A percentile compares a stretch with the other conserved stretches of the same genome.
These are phyloP conservation scores for Geotrichum fermentans DNA, from an alignment of 1,139 yeast genomes.

Conservation along the genomic window DNA sequence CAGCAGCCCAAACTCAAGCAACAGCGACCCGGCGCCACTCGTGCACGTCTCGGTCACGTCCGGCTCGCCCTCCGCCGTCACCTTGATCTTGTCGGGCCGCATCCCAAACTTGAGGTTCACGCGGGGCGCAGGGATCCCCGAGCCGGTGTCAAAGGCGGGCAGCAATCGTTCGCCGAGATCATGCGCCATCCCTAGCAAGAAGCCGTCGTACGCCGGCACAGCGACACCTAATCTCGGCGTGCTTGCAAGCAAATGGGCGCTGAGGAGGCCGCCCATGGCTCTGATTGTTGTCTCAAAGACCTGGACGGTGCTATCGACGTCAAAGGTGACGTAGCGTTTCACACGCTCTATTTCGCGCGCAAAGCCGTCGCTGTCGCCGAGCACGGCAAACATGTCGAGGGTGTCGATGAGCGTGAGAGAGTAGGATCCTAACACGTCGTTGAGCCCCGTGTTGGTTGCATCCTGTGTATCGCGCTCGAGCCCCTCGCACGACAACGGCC, in stretches of 20 bases:
- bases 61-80: slow-evolving; percentile 21
- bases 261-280: slow-evolving; percentile 69
- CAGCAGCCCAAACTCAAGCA: slow-evolving; percentile 70
- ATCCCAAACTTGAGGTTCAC: slow-evolving; percentile 59
- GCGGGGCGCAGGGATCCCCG: slow-evolving; percentile 68
- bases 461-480: slow-evolving; percentile 59
- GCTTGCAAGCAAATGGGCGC: slow-evolving; percentile 68
- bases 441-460: slow-evolving; percentile 48
- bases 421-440: slow-evolving; percentile 82
- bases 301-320: slow-evolving; percentile 67
- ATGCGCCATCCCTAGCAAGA: slow-evolving; percentile 61
- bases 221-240: slow-evolving; percentile 48
- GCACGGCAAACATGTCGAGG: slow-evolving; percentile 68
- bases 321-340: slow-evolving; percentile 44
- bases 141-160: slow-evolving; percentile 57
- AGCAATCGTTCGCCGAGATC: slow-evolving; percentile 65
- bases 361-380: slow-evolving; percentile 60
- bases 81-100: slow-evolving; percentile 6
- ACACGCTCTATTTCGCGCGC: slow-evolving; percentile 47
- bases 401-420: slow-evolving; percentile 75
- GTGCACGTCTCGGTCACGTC: slow-evolving; percentile 14
- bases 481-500: slow-evolving; percentile 67
- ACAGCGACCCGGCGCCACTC: slow-evolving; percentile 49
- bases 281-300: slow-evolving; percentile 84
- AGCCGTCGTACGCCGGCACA: slow-evolving; percentile 57